Conservation (phyloP, 441 rosid species). For the Gossypium davidsonii region DNA sequence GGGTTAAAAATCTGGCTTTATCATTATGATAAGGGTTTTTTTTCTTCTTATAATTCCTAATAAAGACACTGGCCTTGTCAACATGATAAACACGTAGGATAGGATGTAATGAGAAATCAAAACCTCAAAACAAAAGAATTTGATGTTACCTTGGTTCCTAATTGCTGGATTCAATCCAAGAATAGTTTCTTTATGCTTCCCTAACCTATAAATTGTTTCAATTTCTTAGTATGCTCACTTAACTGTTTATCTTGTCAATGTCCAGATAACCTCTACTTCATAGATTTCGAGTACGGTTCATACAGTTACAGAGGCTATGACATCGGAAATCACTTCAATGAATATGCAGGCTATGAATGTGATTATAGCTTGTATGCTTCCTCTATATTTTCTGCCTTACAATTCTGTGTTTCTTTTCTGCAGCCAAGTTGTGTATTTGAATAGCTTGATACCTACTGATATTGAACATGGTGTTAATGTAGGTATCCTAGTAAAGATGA, state of each 20-base stretch:
- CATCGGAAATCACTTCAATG: conserved; percentile 95
- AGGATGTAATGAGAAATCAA: background rate
- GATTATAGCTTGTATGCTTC: conserved; percentile 71
- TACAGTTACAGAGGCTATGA: conserved; percentile 92
- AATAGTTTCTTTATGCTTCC: background rate
- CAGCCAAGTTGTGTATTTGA: background rate
- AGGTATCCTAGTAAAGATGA: conserved; percentile 82
- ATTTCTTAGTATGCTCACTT: conserved; percentile 18
- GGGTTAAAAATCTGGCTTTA: background rate
- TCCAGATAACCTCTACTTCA: conserved; percentile 77
- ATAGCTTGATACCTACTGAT: background rate
- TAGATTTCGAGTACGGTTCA: conserved; percentile 97
- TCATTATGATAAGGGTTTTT: background rate
- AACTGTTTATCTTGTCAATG: conserved; percentile 20
- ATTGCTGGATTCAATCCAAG: background rate
- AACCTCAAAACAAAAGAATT: background rate
- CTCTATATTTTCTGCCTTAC: conserved; percentile 8
- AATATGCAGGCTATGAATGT: conserved; percentile 94
- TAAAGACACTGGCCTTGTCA: background rate
- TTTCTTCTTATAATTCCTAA: background rate
- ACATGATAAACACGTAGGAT: background rate
- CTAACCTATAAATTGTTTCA: background rate
- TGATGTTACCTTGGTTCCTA: background rate
- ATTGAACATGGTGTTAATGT: conserved; percentile 25
- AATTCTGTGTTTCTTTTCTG: conserved; percentile 7